Conservation (phyloP, 345 rosid genomes). For the Psidium guajava region DNA sequence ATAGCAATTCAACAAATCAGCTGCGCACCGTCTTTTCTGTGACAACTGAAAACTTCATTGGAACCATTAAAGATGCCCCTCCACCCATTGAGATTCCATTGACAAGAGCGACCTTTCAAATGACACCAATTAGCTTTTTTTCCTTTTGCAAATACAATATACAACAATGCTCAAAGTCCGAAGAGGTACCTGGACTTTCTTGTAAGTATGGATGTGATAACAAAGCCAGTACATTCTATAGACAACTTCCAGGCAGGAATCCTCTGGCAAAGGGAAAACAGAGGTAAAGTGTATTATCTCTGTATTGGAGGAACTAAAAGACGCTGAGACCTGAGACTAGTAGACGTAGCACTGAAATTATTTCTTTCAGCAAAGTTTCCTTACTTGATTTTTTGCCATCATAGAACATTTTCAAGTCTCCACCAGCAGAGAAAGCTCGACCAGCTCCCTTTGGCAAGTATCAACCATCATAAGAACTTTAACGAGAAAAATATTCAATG, state of each 20-base stretch:
- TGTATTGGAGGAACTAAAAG: background rate
- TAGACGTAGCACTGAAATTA: background rate
- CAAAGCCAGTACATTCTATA: constrained; percentile 97
- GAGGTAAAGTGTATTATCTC: background rate
- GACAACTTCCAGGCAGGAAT: constrained; percentile 82
- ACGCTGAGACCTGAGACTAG: background rate
- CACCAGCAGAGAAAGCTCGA: constrained; percentile 93
- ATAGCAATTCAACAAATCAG: background rate
- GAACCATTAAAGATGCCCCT: constrained; percentile 88
- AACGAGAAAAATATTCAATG: background rate
- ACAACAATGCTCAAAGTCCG: background rate
- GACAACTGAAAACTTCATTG: constrained; percentile 87
- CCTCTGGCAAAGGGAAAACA: constrained; percentile 40
- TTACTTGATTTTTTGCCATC: constrained; percentile 77
- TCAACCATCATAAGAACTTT: background rate
- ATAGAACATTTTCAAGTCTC: constrained; percentile 84
- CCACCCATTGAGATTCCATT: constrained; percentile 98
- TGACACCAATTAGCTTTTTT: background rate
- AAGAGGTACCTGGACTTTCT: constrained; percentile 56
- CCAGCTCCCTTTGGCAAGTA: constrained; percentile 55
- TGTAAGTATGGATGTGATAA: constrained; percentile 78
- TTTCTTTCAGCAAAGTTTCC: background rate
- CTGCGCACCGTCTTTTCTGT: constrained; percentile 81
- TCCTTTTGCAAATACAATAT: background rate
- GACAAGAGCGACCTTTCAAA: constrained; percentile 64